Evolutionary conservation across 148 eudicot genomes (phyloP).

Genomic region (Vaccinium darrowii): DNA sequence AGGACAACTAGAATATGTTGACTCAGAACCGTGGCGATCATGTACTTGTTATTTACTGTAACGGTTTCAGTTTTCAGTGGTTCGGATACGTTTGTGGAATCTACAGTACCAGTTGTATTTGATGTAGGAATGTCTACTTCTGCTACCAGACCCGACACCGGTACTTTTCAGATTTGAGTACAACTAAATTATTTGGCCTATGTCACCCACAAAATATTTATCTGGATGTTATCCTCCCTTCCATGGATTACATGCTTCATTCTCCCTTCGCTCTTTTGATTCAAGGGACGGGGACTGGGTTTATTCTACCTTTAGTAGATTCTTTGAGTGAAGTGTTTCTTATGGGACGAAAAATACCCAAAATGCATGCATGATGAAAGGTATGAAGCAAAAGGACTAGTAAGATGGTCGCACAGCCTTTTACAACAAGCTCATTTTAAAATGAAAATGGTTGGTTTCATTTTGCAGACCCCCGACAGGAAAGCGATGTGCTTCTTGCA

Average conservation of each 20-base stretch:
- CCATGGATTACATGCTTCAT: background rate
- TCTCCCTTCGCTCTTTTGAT: background rate
- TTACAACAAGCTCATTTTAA: background rate
- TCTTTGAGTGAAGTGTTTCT: background rate
- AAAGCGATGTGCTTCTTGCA: background rate
- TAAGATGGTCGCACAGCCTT: background rate
- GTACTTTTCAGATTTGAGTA: background rate
- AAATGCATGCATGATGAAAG: background rate
- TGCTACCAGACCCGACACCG: background rate
- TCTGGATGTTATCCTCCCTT: background rate
- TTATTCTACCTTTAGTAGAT: background rate
- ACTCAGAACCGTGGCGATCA: background rate
- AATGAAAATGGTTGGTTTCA: background rate
- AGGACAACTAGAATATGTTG: background rate
- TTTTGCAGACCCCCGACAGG: background rate
- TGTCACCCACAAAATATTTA: background rate
- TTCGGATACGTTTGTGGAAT: too few species aligned
- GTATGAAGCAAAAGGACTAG: background rate
- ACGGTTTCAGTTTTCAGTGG: background rate
- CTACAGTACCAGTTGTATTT: background rate
- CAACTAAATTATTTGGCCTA: background rate
- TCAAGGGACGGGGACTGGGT: background rate
- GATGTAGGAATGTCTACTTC: background rate
- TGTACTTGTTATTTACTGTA: background rate
- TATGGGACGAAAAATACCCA: background rate